Evolutionary conservation across 192 early-diverging fungal genomes (phyloP), one percentile per base, ranked within the genome.

Genomic region (Gaertneriomyces semiglobifer): DNA sequence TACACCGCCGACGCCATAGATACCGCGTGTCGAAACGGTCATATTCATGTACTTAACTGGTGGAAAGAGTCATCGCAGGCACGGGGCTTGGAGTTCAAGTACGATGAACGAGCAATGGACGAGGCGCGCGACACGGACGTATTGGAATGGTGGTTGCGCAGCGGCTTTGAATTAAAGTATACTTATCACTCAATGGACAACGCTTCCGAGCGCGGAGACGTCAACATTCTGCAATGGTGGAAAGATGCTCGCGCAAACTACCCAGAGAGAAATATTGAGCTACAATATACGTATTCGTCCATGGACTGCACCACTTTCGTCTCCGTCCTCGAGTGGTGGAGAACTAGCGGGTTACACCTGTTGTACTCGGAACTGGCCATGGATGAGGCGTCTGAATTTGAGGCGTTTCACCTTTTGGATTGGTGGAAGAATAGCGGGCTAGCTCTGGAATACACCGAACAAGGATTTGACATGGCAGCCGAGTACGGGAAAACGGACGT

Each of bases 371-470:
- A 53, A 33, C 19, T 18, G 7, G 53, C 53, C 4, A 33, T 53
- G 53, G 53, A 53, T 7, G 19, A 58, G 48, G 60, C 60, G 2
- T 47, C 44, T 38, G 44, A 62, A 44, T 18, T 7, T 5, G 62
- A 38, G 33, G 50, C 51, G 14, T 25, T 63, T 52, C 33, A 10
- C 14, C 33, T 63, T 2, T 40, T 63, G 6, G 51, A 53, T 38
- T 63, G 62, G 62, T 63, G 62, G 62, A 52, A 51, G 14, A 12
- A 63, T 14, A 53, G 48, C 48, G 62, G 62, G 11, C 48, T 63
- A 1, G 48, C 51, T 38, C 16, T 63, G 48, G 20, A 51, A 40
- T 63, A 41, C 12, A 51, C 6, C 7, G 46, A 8, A 16, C 16
- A 25, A 38, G 51, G 50, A 11, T 33, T 50, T 20, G 18, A 53